Percentiles rank a stretch among this genome's conserved stretches.
Evolutionary conservation across 495 filamentous ascomycete genomes (phyloP).

Genomic region (Massariosphaeria phaeospora): DNA sequence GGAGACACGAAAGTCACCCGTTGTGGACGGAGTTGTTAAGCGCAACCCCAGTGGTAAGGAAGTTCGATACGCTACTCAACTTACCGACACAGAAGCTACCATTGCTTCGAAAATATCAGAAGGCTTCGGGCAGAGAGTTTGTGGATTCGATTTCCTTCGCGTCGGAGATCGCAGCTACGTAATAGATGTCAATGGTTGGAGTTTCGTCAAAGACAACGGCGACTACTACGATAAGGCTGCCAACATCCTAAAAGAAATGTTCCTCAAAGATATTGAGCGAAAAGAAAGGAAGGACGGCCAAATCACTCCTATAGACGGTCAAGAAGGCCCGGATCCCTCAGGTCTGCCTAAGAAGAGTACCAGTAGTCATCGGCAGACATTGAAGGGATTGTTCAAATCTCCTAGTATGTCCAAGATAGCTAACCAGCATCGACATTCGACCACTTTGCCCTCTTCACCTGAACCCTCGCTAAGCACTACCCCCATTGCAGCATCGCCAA

Average conservation of each 20-base stretch:
- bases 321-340: constrained; percentile 25
- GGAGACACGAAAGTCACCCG: constrained; percentile 93
- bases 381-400: constrained; percentile 53
- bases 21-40: constrained; percentile 91
- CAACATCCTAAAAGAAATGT: constrained; percentile 77
- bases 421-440: constrained; percentile 42
- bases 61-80: constrained; percentile 83
- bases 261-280: constrained; percentile 66
- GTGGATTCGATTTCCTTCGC: constrained; percentile 91
- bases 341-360: constrained; percentile 41
- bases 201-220: constrained; percentile 99
- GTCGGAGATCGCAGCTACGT: constrained; percentile 87
- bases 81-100: constrained; percentile 72
- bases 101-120: constrained; percentile 87
- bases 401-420: constrained; percentile 61
- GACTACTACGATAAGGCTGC: constrained; percentile 94
- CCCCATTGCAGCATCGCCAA: constrained; percentile 51
- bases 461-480: constrained; percentile 44
- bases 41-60: constrained; percentile 97
- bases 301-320: constrained; percentile 13
- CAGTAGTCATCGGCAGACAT: constrained; percentile 40
- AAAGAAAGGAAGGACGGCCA: constrained; percentile 43
- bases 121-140: constrained; percentile 91
- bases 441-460: constrained; percentile 35
- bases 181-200: constrained; percentile 99